Base-by-base conservation (phyloP, 495 filamentous ascomycete species). In the Echria macrotheca region DNA sequence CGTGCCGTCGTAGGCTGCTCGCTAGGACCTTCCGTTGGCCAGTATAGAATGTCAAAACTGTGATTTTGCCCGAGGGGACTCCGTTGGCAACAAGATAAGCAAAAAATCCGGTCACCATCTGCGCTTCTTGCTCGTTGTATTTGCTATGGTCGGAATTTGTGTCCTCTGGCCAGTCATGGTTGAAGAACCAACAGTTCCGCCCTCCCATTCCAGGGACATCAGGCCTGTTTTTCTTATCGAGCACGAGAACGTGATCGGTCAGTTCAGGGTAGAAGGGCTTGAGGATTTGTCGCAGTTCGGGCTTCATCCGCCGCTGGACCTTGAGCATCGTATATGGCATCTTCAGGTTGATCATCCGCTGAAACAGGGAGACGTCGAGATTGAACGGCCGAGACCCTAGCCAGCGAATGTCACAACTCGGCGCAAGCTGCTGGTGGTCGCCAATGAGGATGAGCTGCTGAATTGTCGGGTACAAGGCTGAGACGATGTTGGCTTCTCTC, bases 1-100 rank as follows among this genome's bases (percentile, higher is more conserved):
- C 51, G 37, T 82, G 72, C 15, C 52, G 64, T 35, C 66, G 77
- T 37, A 91, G 60, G 2, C 68, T 57, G 25, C 63, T 72, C 0
- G 82, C 52, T 7, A 96, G 68, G 3, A 70, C 61, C 55, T 86
- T 86, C 31, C 82, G 75, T 55, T 98, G 91, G 11, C 88, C 91
- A 37, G 87, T 87, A 69, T 98, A 96, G 59, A 94, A 93, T 0
- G 90, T 96, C 33, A 98, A 65, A 17, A 98, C 69, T 0, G 91
- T 96, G 52, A 98, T 93, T 6, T 85, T 68, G 0, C 60, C 54
- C 0, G 74, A 29, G 1, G 65, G 40, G 2, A 82, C 68, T 0
- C 83, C 85, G 51, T 90, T 95, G 23, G 76, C 58, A 0, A 83
- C 57, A 0, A 98, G 78, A 55, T 96, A 86, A 18, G 78, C 64